These are phyloP conservation scores for Lichtheimia hyalospora DNA, from an alignment of 371 early-diverging fungal species.

Conservation along the genomic window DNA sequence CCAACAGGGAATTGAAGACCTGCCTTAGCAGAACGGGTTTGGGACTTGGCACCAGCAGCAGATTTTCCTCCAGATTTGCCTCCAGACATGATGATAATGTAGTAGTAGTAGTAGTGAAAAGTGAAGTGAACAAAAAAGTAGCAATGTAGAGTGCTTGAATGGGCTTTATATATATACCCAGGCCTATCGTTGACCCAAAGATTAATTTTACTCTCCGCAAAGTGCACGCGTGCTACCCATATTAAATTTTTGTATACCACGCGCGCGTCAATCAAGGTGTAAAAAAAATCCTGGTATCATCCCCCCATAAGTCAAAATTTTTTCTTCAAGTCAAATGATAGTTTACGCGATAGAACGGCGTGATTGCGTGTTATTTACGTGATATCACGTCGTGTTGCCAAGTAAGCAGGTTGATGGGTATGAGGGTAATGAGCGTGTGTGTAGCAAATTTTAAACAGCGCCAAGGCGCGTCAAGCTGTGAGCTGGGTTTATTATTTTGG, in stretches of 20 bases:
- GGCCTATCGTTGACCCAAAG: too few species aligned
- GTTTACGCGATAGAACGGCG: constrained; percentile 13
- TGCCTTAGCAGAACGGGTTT: constrained; percentile 78
- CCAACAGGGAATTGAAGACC: constrained; percentile 96
- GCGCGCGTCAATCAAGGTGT: neutral
- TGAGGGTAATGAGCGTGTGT: neutral
- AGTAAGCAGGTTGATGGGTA: neutral
- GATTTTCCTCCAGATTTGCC: constrained; percentile 55
- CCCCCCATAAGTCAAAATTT: constrained; percentile 5
- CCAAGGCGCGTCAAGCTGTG: neutral
- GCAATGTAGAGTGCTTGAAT: neutral
- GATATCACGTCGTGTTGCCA: constrained; percentile 5
- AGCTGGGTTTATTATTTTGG: neutral
- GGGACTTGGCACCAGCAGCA: constrained; percentile 58
- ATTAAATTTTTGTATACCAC: constrained; percentile 11
- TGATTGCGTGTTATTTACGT: constrained; percentile 22
- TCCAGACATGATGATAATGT: constrained; percentile 46
- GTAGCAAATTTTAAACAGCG: neutral
- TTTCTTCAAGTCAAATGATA: constrained; percentile 3
- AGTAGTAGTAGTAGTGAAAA: constrained; percentile 2
- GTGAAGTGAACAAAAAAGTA: constrained; percentile 7
- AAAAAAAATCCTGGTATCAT: too few species aligned
- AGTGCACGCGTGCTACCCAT: neutral
- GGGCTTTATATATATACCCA: constrained; percentile 10
- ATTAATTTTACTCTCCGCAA: neutral